Conservation (phyloP, 345 rosid species). For the Eucalyptus marginata region DNA sequence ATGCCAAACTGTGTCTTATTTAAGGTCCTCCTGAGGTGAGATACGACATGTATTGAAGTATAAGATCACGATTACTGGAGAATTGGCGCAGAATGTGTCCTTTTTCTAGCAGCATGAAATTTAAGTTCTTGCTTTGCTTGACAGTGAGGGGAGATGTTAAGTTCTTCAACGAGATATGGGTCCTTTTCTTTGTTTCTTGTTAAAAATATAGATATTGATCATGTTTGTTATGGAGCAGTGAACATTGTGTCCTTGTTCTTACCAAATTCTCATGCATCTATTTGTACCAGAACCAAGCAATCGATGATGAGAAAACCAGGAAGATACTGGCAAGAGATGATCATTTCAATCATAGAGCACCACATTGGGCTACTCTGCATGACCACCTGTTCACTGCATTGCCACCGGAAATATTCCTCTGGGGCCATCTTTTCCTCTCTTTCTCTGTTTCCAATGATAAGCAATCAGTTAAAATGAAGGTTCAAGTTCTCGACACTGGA, state of each 20-base stretch:
- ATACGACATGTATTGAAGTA: not conserved
- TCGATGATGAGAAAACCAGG: slow-evolving; percentile 19
- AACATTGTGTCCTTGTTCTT: not conserved
- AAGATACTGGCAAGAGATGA: slow-evolving; percentile 48
- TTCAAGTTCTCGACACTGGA: slow-evolving; percentile 24
- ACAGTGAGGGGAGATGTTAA: not conserved
- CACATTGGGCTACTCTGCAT: slow-evolving; percentile 71
- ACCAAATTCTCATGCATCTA: not conserved
- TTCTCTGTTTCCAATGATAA: slow-evolving; percentile 30
- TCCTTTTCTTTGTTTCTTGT: not conserved
- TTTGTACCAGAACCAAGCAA: slow-evolving; percentile 28
- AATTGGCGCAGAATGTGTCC: not conserved
- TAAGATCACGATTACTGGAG: not conserved
- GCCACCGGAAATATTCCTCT: slow-evolving; percentile 35
- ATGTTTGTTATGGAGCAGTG: not conserved
- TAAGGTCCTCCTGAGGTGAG: not conserved
- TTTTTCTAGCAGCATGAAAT: not conserved
- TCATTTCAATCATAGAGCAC: slow-evolving; percentile 47
- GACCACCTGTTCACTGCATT: slow-evolving; percentile 24
- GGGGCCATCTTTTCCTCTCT: slow-evolving; percentile 61
- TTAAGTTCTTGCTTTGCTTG: not conserved
- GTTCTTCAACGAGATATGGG: not conserved
- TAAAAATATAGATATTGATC: not conserved
- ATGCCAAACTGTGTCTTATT: not conserved
- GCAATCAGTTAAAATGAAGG: slow-evolving; percentile 25